Conservation (phyloP, 2,329 filamentous ascomycete species). For the Graphilbum fragrans region DNA sequence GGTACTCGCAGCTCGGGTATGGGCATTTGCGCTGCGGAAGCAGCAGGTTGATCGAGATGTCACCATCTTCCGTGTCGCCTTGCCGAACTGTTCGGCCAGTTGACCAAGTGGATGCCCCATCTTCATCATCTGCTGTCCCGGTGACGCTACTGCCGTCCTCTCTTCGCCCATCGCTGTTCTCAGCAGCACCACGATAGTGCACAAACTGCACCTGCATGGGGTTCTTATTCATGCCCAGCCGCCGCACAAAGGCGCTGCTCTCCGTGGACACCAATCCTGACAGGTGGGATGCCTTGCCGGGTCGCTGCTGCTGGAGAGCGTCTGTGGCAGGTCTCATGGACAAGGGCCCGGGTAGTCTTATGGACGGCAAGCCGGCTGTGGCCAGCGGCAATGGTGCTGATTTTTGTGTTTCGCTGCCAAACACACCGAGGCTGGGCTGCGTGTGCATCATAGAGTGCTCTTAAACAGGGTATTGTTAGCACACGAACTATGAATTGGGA, state of each 20-base stretch:
- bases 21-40: conserved; percentile 4
- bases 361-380: background rate
- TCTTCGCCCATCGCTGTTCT: background rate
- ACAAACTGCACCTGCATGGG: conserved; percentile 2
- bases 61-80: background rate
- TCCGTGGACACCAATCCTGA: background rate
- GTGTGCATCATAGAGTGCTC: background rate
- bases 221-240: background rate
- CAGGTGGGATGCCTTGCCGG: background rate
- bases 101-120: background rate
- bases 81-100: background rate
- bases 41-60: background rate
- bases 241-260: background rate
- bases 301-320: background rate
- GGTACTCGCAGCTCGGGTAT: conserved; percentile 1
- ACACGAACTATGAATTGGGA: too few species aligned
- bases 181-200: background rate
- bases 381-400: background rate
- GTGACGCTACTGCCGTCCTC: background rate
- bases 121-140: background rate
- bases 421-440: background rate
- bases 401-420: background rate
- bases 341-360: background rate
- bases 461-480: background rate
- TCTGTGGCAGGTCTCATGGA: background rate